Conservation (phyloP, 352 stramenopile genomes). For the Paralagenidium karlingii region DNA sequence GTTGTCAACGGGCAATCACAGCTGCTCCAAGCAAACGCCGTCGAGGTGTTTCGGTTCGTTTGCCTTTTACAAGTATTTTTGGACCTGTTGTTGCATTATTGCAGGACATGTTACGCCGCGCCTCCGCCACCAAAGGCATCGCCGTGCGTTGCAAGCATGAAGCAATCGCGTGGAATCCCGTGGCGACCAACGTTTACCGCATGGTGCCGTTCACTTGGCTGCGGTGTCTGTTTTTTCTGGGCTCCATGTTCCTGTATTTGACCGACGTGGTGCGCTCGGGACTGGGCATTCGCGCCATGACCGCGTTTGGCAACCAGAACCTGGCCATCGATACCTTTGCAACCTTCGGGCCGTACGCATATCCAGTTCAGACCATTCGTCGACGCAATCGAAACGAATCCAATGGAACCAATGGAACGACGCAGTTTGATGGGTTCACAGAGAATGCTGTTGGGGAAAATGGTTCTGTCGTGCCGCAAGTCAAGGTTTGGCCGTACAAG, state of each 20-base stretch:
- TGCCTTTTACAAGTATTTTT: too few relatives aligned
- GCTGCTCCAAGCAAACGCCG: too few relatives aligned
- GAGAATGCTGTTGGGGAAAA: background rate
- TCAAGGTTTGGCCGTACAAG: slow-evolving; percentile 2
- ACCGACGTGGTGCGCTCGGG: slow-evolving; percentile 41
- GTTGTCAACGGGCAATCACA: too few relatives aligned
- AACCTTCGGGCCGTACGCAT: slow-evolving; percentile 29
- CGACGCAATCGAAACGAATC: background rate
- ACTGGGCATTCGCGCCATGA: slow-evolving; percentile 12
- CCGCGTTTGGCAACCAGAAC: slow-evolving; percentile 8
- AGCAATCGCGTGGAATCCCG: too few relatives aligned
- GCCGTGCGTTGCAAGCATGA: too few relatives aligned
- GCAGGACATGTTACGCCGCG: too few relatives aligned
- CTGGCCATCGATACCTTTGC: slow-evolving; percentile 14
- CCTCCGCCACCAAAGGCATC: too few relatives aligned
- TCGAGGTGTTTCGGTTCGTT: too few relatives aligned
- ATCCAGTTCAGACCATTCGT: slow-evolving; percentile 26
- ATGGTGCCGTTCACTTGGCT: slow-evolving; percentile 14
- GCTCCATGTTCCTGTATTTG: slow-evolving; percentile 19
- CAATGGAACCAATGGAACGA: background rate
- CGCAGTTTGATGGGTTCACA: too few relatives aligned
- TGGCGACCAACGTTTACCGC: too few relatives aligned
- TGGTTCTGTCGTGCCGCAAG: background rate
- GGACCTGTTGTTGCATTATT: too few relatives aligned
- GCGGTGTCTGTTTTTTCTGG: slow-evolving; percentile 17